phyloP scores from a whole-genome alignment of 2,329 filamentous ascomycete genomes.

The Fragosphaeria purpurea region DNA sequence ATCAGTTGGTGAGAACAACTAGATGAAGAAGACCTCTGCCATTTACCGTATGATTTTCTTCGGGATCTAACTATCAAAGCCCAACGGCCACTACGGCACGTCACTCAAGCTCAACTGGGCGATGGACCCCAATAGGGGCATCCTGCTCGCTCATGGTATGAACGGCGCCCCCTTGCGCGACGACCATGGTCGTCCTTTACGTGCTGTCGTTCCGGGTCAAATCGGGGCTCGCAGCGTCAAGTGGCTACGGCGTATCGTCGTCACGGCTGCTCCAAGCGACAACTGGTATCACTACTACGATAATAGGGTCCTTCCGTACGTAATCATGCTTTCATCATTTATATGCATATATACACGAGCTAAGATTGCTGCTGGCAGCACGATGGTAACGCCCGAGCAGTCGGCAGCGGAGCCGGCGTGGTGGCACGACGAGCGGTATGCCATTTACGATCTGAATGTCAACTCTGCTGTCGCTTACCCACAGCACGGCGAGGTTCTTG shows the following conservation, averaged over 20 bases:
- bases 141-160: constrained; percentile 85
- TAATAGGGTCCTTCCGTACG: constrained; percentile 71
- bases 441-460: constrained; percentile 83
- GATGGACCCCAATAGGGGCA: constrained; percentile 69
- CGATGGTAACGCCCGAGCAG: constrained; percentile 67
- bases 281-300: constrained; percentile 97
- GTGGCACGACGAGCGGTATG: constrained; percentile 84
- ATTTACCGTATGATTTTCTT: no score
- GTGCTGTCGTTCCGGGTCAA: constrained; percentile 78
- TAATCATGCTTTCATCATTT: not conserved
- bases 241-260: constrained; percentile 73
- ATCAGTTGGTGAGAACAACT: constrained; percentile 31
- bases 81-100: constrained; percentile 83
- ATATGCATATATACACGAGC: not conserved
- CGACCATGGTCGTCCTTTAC: constrained; percentile 77
- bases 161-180: constrained; percentile 72
- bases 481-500: constrained; percentile 44
- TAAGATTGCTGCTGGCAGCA: constrained; percentile 24
- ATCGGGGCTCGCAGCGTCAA: constrained; percentile 91
- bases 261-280: constrained; percentile 70
- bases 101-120: constrained; percentile 83
- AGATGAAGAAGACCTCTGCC: no score
- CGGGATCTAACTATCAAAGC: constrained; percentile 30
- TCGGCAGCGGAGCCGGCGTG: constrained; percentile 3
- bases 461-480: constrained; percentile 52